phyloP scores from a whole-genome alignment of 2,329 filamentous ascomycete species.

The Claviceps humidiphila region DNA sequence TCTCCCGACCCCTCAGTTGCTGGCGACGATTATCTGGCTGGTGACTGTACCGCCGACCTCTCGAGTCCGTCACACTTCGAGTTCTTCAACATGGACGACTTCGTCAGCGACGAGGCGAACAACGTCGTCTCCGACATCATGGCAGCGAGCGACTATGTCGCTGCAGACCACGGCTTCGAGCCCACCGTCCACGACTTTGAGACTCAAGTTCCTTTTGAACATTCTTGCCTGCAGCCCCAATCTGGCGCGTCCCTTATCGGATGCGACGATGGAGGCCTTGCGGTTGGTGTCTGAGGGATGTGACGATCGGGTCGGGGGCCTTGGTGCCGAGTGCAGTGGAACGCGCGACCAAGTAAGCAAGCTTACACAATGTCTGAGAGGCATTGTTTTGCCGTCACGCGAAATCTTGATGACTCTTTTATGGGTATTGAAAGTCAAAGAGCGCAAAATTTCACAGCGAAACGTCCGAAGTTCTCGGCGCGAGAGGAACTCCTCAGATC shows the following conservation, averaged over 20 bases:
- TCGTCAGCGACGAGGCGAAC: constrained; percentile 40
- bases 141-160: constrained; percentile 36
- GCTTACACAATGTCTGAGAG: constrained; percentile 24
- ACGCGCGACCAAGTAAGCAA: constrained; percentile 24
- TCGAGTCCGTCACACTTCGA: constrained; percentile 26
- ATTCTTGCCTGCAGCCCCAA: constrained; percentile 61
- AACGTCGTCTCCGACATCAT: constrained; percentile 32
- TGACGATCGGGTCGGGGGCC: constrained; percentile 31
- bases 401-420: constrained; percentile 35
- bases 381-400: constrained; percentile 29
- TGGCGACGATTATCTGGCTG: constrained; percentile 55
- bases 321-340: constrained; percentile 18
- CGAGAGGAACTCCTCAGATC: constrained; percentile 13
- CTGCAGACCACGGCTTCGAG: constrained; percentile 38
- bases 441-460: constrained; percentile 20
- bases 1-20: constrained; percentile 52
- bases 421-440: constrained; percentile 32
- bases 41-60: constrained; percentile 41
- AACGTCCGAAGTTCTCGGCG: constrained; percentile 11
- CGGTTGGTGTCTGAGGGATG: constrained; percentile 53
- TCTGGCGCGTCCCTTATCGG: constrained; percentile 59
- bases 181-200: constrained; percentile 43
- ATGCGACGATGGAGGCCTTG: constrained; percentile 63
- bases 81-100: constrained; percentile 39
- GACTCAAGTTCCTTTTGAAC: constrained; percentile 47